A percentile compares a stretch with the other conserved stretches of the same genome.
Conservation (phyloP, 768 basidiomycete species). For the Paxillus involutus region DNA sequence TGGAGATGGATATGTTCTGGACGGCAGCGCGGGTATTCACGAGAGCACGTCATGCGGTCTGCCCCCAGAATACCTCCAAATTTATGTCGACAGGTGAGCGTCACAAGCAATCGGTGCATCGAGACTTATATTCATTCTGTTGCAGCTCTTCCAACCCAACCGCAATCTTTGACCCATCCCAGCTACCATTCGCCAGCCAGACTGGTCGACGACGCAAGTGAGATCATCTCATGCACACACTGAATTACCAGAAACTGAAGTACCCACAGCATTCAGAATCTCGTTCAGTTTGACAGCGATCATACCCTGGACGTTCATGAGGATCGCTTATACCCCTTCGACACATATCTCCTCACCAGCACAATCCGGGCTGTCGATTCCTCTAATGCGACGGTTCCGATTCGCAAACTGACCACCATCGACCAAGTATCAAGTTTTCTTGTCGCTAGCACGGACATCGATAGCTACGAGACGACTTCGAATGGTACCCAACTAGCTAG, state of each 20-base stretch:
- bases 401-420: constrained; percentile 44
- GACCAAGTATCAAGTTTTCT: constrained; percentile 48
- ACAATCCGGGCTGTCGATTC: constrained; percentile 42
- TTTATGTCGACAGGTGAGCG: constrained; percentile 52
- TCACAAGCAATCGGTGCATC: background rate
- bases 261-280: constrained; percentile 47
- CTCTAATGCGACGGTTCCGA: constrained; percentile 38
- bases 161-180: constrained; percentile 44
- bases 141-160: constrained; percentile 36
- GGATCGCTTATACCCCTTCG: constrained; percentile 57
- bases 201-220: constrained; percentile 46
- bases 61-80: constrained; percentile 39
- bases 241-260: background rate
- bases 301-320: constrained; percentile 56
- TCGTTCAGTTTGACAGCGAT: constrained; percentile 57
- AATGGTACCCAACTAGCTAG: constrained; percentile 25
- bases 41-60: constrained; percentile 47
- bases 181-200: constrained; percentile 42
- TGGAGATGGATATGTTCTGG: constrained; percentile 43
- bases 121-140: background rate
- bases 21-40: constrained; percentile 47
- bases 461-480: constrained; percentile 31
- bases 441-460: constrained; percentile 39
- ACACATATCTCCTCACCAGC: constrained; percentile 50
- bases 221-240: background rate